A percentile compares a stretch with the other conserved stretches of the same genome.
phyloP scores from a whole-genome alignment of 139 green algal species.

The Haematococcus sp. region DNA sequence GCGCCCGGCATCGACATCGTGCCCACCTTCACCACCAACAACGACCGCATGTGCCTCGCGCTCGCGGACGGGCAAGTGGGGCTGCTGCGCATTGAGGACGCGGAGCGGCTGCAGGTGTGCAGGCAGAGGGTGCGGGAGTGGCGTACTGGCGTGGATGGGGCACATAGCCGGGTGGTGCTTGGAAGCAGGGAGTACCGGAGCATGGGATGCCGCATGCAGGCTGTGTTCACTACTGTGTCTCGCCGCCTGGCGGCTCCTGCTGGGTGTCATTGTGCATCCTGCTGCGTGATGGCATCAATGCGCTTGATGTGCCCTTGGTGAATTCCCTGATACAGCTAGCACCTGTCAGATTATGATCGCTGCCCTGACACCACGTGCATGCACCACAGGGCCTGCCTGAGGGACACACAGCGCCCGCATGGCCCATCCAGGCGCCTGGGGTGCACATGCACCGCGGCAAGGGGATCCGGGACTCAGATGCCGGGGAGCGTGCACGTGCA shows the following conservation, averaged over 20 bases:
- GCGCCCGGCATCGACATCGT: conserved; percentile 69
- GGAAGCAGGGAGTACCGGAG: background rate
- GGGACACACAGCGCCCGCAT: conserved; percentile 65
- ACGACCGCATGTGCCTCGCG: conserved; percentile 78
- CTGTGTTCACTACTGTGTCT: too few relatives aligned
- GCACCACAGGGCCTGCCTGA: conserved; percentile 65
- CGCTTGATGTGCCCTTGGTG: too few relatives aligned
- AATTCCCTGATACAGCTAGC: too few relatives aligned
- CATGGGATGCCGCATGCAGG: too few relatives aligned
- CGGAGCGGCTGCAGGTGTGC: conserved; percentile 72
- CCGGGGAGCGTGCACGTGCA: conserved; percentile 32
- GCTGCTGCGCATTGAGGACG: conserved; percentile 75
- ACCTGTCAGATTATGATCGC: too few relatives aligned
- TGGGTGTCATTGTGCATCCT: too few relatives aligned
- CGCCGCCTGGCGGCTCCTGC: too few relatives aligned
- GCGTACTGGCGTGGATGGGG: too few relatives aligned
- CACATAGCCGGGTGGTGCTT: background rate
- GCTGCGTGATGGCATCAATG: too few relatives aligned
- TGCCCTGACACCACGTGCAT: too few relatives aligned
- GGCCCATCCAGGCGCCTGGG: conserved; percentile 43
- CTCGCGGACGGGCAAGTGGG: conserved; percentile 57
- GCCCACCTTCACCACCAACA: conserved; percentile 85
- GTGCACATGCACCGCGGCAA: conserved; percentile 4
- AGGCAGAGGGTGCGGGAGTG: background rate
- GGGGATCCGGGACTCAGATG: conserved; percentile 44